Base-by-base conservation (phyloP, 2,329 filamentous ascomycete species). In the Fusarium sp. region DNA sequence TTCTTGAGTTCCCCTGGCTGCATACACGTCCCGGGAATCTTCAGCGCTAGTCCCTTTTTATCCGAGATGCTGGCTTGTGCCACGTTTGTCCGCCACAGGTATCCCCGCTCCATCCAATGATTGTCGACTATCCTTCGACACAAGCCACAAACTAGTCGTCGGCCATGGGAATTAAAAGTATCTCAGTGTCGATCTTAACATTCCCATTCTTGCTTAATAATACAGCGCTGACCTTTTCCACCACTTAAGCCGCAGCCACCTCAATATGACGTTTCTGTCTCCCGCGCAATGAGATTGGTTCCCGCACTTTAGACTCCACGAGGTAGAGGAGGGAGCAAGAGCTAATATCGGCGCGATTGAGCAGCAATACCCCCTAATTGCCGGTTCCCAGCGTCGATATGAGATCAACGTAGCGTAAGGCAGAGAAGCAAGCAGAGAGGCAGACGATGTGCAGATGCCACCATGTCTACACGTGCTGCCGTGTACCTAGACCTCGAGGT, bases 261-360 rank as follows among this genome's bases (percentile, higher is more conserved):
- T 73, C 45, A 54, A 31, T 41, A 73, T 73, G 70, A 73, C 62
- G 54, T 73, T 38, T 49, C 38, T 68, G 70, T 60, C 46, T 39
- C 22, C 31, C 35, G 36, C 38, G n/a, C 41, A 17, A 45, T n/a
- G 31, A 61, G 42, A 73, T 61, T 61, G 50, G 54, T 46, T 63
- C 42, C 57, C 69, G 49, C 38, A 53, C 11, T 46, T 58, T 60
- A 53, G 41, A 54, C 45, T 54, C 57, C 27, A 33, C 18, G 29
- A 35, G 46, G 31, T 22, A 41, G 22, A 52, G 18, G 18, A 15
- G 17, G 25, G 22, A 52, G 20, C n/a, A 39, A 55, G 56, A 71
- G 46, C 58, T 58, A 65, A 71, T 62, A 55, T 71, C 17, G 22
- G 53, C 22, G 44, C 35, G 44, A 64, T 62, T n/a, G 39, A 55